phyloP scores from a whole-genome alignment of 352 stramenopile species.

The Phytophthora colocasiae region DNA sequence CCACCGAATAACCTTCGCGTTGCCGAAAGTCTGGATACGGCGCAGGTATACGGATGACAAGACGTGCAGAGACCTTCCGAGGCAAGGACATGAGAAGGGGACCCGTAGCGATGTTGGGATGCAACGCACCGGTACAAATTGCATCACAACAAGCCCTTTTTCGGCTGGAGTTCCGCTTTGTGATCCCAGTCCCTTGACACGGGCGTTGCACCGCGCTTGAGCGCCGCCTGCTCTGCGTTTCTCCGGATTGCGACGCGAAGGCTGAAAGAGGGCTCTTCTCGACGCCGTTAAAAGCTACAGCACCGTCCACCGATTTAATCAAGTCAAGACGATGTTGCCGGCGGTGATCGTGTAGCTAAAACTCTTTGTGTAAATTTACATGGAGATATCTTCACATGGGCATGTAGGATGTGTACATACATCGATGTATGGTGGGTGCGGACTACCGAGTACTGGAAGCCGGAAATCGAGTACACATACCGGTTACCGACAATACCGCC shows the following conservation, averaged over 20 bases:
- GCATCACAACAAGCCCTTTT: constrained; percentile 25
- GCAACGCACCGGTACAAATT: constrained; percentile 13
- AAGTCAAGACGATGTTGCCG: background rate
- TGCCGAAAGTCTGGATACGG: constrained; percentile 17
- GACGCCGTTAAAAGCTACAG: constrained; percentile 11
- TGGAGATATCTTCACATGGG: background rate
- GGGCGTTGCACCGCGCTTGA: constrained; percentile 25
- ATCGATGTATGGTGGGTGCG: too few relatives aligned
- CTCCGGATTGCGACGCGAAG: constrained; percentile 19
- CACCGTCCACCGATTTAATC: background rate
- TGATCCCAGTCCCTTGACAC: constrained; percentile 28
- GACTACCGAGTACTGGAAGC: too few relatives aligned
- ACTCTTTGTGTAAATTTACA: too few relatives aligned
- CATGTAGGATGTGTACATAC: background rate
- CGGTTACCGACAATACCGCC: too few relatives aligned
- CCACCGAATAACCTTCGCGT: constrained; percentile 22
- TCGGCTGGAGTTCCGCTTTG: background rate
- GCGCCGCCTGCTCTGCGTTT: constrained; percentile 26
- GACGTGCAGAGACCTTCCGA: constrained; percentile 32
- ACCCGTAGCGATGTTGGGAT: constrained; percentile 11
- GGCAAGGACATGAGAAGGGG: constrained; percentile 28
- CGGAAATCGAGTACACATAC: too few relatives aligned
- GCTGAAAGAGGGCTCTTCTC: constrained; percentile 22
- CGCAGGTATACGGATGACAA: constrained; percentile 34
- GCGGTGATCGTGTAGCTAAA: too few relatives aligned